Base-by-base conservation (phyloP, 805 yeast species). In the Candida nitratophila region DNA sequence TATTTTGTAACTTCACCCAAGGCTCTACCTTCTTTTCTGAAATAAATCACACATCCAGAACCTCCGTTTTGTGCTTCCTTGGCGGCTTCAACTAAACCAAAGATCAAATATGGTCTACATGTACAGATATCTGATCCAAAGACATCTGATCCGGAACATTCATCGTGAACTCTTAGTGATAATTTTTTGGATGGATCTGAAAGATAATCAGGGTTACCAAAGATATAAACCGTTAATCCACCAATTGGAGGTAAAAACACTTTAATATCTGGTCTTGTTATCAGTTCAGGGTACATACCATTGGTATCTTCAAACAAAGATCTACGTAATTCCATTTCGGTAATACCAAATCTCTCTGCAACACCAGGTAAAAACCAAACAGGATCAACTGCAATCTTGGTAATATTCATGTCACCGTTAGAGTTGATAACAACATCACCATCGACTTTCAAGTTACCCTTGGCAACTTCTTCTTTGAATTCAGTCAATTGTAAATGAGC, bases 331-430 rank as follows among this genome's bases (percentile, higher is more conserved):
- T 76, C 76, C 16, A 57, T 61, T 54, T 80, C 86, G 29, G 75
- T 64, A 47, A 80, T 72, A 26, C 74, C 75, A 54, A 80, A 74
- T 54, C 83, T 74, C 56, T 76, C 68, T 24, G 86, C 86, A 46
- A 80, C 81, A 24, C 83, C 84, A 3, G 86, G 86, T 45, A 80
- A 65, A 52, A 77, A 73, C 86, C 86, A 80, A 34, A 80, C 85
- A 16, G 86, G 86, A 54, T 80, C 86, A 35, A 78, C 78, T 3
- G 86, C 86, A 46, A 80, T 69, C 56, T 80, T 80, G 30, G 83
- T 73, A 34, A 77, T 81, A 31, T 74, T 75, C 55, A 80, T 62
- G 50, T 80, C 86, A 52, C 86, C 86, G 46, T 71, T 61, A 31
- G 68, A 64, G 61, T 80, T 80, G 47, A 79, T 62, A 27, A 80